Base-by-base conservation (phyloP, 2,329 filamentous ascomycete species). In the Colletotrichum paranaense region DNA sequence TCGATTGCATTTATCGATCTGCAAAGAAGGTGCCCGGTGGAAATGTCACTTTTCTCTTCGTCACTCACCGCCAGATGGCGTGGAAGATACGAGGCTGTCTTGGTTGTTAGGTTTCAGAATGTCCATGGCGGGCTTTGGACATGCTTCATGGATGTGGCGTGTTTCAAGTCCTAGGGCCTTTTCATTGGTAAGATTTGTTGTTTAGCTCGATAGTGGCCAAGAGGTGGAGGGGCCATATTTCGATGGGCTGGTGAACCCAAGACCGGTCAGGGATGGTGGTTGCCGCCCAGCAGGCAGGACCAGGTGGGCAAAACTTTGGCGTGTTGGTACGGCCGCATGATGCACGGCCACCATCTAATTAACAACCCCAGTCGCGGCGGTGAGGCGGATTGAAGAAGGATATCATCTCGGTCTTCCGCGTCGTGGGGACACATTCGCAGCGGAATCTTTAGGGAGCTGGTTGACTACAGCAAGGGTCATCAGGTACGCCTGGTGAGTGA, bases 311-410 rank as follows among this genome's bases (percentile, higher is more conserved):
- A 26, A 35, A 32, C 24, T 30, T 58, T 11, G 28, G 55, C 19
- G n/a, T 49, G 35, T 59, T 67, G 64, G 64, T 22, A 26, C 55
- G 64, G 64, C 22, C 53, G 55, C 53, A 42, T 59, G 26, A 19
- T 58, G 14, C 19, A 19, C 22, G 64, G 6, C 53, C 53, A 19
- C 38, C 38, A 12, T 28, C 5, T 7, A 28, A 32, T 38, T 7
- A n/a, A 35, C 5, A 6, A 32, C 22, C 16, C 42, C 7, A 49
- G 42, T 49, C 19, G 42, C 16, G 42, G 42, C 16, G 42, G 19
- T 2, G 19, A 8, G 42, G 2, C 1, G 19, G 42, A 49, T 55
- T 24, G 52, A 9, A 28, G 52, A 55, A 28, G 2, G 4, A 28
- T 3, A 28, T 0, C 52, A 55, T 16, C 38, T 42, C 14, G 38